Evolutionary conservation across 2,329 filamentous ascomycete species (phyloP), one percentile per base, ranked within the genome.

Genomic region (Pyricularia pennisetigena): DNA sequence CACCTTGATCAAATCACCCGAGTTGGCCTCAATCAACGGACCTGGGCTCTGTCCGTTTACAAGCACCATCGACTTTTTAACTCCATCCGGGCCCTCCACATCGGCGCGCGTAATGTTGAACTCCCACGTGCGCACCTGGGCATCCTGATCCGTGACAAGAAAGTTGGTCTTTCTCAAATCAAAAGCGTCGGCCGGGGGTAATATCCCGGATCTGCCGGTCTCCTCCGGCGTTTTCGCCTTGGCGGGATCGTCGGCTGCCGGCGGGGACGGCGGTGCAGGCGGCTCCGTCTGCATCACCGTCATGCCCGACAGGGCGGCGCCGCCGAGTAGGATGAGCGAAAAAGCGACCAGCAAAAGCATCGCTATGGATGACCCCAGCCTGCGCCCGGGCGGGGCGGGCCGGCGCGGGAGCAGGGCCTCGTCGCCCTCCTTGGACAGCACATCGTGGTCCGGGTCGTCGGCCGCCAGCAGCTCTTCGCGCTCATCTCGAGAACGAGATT

Each of bases 21-120:
- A 75, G 69, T 79, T 79, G 8, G 79, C 81, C 72, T 82, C 80
- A 67, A 83, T 77, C 66, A 81, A 70, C 14, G 81, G 81, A 0
- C 81, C 80, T 0, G 81, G 80, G 2, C 76, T 79, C 71, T 80
- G 79, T 9, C 77, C 77, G 71, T 80, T 81, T 65, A 78, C 74
- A 4, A 78, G 72, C 23, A 79, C 73, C 77, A 79, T 79, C 9
- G 77, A 75, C 68, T 79, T 79, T 30, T 67, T 69, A 66, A 78
- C 74, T 10, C 78, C 78, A 69, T 79, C 78, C 3, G 78, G 78
- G 0, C 75, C 77, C 24, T 73, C 71, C 10, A 28, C 59, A 3
- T 62, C 59, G 16, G 70, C 74, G 61, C 76, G 74, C 16, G 74
- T 71, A 59, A 79, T 73, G 71, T 78, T 74, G 70, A 79, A 77